These are phyloP conservation scores for Trametes cingulata DNA, from an alignment of 768 basidiomycete species.

Conservation along the genomic window DNA sequence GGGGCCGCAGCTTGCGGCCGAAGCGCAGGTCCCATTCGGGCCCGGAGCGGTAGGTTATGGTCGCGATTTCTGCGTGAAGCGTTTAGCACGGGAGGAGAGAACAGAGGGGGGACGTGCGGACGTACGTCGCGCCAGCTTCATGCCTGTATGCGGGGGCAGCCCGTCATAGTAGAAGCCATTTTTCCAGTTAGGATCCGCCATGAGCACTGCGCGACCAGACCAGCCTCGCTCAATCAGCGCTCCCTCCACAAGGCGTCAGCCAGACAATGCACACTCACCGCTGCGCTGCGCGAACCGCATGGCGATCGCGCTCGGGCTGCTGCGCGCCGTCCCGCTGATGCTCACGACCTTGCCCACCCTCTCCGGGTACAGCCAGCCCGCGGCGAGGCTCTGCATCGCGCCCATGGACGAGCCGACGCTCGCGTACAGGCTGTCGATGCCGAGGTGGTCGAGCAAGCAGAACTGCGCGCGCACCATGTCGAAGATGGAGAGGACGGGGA, in stretches of 20 bases:
- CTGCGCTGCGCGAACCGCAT: conserved; percentile 97
- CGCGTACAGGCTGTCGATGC: conserved; percentile 84
- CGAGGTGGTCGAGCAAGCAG: conserved; percentile 77
- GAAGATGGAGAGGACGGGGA: conserved; percentile 90
- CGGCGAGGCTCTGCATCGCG: conserved; percentile 94
- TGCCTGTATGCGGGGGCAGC: conserved; percentile 94
- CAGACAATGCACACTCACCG: conserved; percentile 52
- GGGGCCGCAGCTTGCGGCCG: conserved; percentile 66
- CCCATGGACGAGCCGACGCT: conserved; percentile 97
- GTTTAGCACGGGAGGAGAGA: not conserved
- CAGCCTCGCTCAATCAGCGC: not conserved
- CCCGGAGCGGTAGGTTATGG: conserved; percentile 97
- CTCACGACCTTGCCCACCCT: conserved; percentile 89
- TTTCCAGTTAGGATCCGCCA: conserved; percentile 99
- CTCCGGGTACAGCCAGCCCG: conserved; percentile 90
- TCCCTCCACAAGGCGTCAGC: not conserved
- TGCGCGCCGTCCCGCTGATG: conserved; percentile 93
- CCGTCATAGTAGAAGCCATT: conserved; percentile 96
- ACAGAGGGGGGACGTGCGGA: conserved; percentile 20
- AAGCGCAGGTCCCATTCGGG: conserved; percentile 99
- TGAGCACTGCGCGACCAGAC: conserved; percentile 78
- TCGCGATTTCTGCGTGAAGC: conserved; percentile 83
- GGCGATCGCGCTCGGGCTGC: conserved; percentile 88
- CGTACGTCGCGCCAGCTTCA: conserved; percentile 97
- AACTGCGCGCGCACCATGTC: conserved; percentile 98